A percentile compares a stretch with the other conserved stretches of the same genome.
Evolutionary conservation across 805 yeast genomes (phyloP).

Genomic region (Yarrowia sp.): DNA sequence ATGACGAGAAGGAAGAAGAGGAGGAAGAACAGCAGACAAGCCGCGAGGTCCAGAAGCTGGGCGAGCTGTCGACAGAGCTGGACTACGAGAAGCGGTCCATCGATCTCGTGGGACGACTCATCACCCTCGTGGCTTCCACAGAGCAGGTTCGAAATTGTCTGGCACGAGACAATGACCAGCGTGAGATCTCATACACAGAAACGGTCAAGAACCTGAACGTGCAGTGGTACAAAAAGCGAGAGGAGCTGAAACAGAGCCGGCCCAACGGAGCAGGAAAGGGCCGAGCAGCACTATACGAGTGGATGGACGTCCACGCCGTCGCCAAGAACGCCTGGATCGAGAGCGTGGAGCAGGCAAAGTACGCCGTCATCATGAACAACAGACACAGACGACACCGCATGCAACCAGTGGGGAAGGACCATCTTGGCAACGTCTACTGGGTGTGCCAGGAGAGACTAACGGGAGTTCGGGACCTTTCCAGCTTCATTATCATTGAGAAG

Average conservation of each 20-base stretch:
- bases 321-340: conserved; percentile 20
- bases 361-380: conserved; percentile 8
- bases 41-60: conserved; percentile 12
- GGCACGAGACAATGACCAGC: conserved; percentile 22
- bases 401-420: conserved; percentile 18
- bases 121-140: conserved; percentile 14
- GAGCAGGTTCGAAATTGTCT: conserved; percentile 18
- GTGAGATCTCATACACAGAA: conserved; percentile 15
- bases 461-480: conserved; percentile 10
- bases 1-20: neutral
- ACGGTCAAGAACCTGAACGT: conserved; percentile 20
- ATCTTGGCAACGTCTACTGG: conserved; percentile 24
- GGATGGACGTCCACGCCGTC: conserved; percentile 6
- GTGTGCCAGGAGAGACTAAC: conserved; percentile 20
- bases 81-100: conserved; percentile 19
- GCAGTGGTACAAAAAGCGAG: conserved; percentile 25
- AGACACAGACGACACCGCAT: conserved; percentile 18
- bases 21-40: neutral
- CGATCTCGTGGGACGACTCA: conserved; percentile 10
- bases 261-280: conserved; percentile 26
- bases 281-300: conserved; percentile 14
- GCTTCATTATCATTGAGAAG: conserved; percentile 14
- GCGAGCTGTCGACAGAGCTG: conserved; percentile 9
- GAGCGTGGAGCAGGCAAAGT: conserved; percentile 16
- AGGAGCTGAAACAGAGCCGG: conserved; percentile 23